Evolutionary conservation across 1,139 yeast species (phyloP).

Genomic region (Blastobotrys apis): DNA sequence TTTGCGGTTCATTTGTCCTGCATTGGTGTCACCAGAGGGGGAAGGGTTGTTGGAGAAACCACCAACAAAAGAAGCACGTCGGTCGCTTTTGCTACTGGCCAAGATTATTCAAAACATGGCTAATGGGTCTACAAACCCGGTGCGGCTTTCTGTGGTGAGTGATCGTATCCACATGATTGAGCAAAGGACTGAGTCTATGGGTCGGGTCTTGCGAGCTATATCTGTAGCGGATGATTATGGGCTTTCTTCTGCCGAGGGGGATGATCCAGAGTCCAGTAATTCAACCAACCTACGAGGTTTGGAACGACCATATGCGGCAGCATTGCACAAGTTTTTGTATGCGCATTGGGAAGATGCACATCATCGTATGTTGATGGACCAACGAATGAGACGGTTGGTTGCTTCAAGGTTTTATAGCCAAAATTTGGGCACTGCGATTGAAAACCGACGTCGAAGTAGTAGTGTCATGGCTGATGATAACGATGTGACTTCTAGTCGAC

Average conservation of each 20-base stretch:
- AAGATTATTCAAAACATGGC: constrained; percentile 80
- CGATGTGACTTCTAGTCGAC: constrained; percentile 22
- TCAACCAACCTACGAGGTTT: constrained; percentile 6
- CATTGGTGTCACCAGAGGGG: constrained; percentile 76
- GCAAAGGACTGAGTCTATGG: constrained; percentile 13
- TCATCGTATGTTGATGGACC: constrained; percentile 28
- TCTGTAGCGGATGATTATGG: background rate
- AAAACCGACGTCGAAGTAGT: constrained; percentile 5
- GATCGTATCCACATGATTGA: constrained; percentile 37
- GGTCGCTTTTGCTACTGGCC: constrained; percentile 69
- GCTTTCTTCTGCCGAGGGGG: background rate
- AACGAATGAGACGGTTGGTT: constrained; percentile 21
- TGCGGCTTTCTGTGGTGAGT: constrained; percentile 44
- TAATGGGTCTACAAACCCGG: constrained; percentile 58
- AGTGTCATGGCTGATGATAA: constrained; percentile 13
- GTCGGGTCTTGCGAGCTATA: constrained; percentile 10
- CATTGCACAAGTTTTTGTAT: constrained; percentile 63
- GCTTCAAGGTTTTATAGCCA: constrained; percentile 7
- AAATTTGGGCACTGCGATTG: background rate
- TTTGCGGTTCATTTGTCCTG: constrained; percentile 78
- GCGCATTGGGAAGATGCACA: constrained; percentile 52
- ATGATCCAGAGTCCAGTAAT: background rate
- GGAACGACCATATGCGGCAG: constrained; percentile 17
- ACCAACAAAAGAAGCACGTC: constrained; percentile 45
- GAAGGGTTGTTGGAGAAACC: constrained; percentile 35